A percentile compares a stretch with the other conserved stretches of the same genome.
phyloP scores from a whole-genome alignment of 2,329 filamentous ascomycete genomes.

The Emmonsiellopsis sp. region DNA sequence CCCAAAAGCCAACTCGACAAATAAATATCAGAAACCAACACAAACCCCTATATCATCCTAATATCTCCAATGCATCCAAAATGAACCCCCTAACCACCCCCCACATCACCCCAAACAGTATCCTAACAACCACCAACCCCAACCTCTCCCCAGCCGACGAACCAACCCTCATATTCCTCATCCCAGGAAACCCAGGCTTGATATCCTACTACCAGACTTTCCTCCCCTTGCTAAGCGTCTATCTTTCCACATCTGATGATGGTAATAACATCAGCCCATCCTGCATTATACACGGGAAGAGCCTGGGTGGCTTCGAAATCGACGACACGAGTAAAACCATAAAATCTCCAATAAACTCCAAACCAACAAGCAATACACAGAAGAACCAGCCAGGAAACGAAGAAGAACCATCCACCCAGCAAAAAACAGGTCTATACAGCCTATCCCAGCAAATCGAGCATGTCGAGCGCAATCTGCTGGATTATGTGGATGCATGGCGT shows the following conservation, averaged over 20 bases:
- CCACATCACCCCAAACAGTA: slow-evolving; percentile 2
- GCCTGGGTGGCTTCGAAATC: slow-evolving; percentile 27
- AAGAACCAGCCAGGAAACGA: background rate
- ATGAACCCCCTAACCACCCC: background rate
- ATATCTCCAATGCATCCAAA: background rate
- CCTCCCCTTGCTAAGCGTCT: slow-evolving; percentile 25
- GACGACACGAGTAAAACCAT: background rate
- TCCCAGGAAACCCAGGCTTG: slow-evolving; percentile 43
- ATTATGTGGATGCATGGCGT: slow-evolving; percentile 22
- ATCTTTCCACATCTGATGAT: slow-evolving; percentile 10
- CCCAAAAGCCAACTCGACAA: too few relatives aligned
- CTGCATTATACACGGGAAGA: slow-evolving; percentile 22
- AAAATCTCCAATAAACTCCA: too few relatives aligned
- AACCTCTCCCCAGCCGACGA: slow-evolving; percentile 13
- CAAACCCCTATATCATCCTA: too few relatives aligned
- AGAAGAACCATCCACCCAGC: background rate
- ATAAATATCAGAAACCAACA: too few relatives aligned
- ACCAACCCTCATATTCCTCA: slow-evolving; percentile 33
- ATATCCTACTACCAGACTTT: slow-evolving; percentile 41
- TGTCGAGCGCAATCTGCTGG: slow-evolving; percentile 34
- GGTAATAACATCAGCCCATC: background rate
- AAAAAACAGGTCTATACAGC: slow-evolving; percentile 18
- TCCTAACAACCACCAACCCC: background rate
- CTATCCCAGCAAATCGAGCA: slow-evolving; percentile 44
- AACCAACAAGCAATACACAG: background rate